Evolutionary conservation across 441 rosid genomes (phyloP).

Genomic region (Sinapis alba): DNA sequence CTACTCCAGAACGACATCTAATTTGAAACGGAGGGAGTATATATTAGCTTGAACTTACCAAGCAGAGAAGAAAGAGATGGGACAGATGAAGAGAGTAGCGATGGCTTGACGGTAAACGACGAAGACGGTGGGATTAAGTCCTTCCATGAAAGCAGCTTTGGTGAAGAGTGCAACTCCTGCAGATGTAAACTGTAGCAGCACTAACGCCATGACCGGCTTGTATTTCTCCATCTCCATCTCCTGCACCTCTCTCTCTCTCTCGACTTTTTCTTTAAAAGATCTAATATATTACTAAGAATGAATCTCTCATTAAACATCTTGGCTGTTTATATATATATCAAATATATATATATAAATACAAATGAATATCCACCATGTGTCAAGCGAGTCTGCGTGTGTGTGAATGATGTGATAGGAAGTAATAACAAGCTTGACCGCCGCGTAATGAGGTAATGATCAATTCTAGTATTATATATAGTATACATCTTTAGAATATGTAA

Average conservation of each 20-base stretch:
- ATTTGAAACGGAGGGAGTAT: too few relatives aligned
- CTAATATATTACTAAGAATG: neutral
- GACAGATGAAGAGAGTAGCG: conserved; percentile 56
- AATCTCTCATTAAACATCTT: neutral
- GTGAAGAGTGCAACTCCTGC: conserved; percentile 52
- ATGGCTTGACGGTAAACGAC: conserved; percentile 59
- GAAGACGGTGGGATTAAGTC: conserved; percentile 59
- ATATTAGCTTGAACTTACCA: conserved; percentile 19
- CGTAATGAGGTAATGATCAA: conserved; percentile 9
- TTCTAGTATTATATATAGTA: neutral
- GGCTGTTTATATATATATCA: neutral
- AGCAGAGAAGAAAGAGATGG: conserved; percentile 45
- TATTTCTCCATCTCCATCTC: conserved; percentile 31
- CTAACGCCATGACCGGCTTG: conserved; percentile 53
- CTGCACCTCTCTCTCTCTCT: neutral
- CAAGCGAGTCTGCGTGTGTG: conserved; percentile 7
- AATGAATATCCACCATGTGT: conserved; percentile 20
- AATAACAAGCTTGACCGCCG: conserved; percentile 9
- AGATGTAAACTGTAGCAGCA: conserved; percentile 47
- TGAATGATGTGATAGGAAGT: conserved; percentile 12
- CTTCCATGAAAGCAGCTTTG: conserved; percentile 53
- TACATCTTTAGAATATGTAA: neutral
- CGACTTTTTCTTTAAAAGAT: neutral
- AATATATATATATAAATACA: neutral
- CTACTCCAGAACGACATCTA: too few relatives aligned